phyloP scores from a whole-genome alignment of 208 protist genomes.

The Wallacemonas sp. region DNA sequence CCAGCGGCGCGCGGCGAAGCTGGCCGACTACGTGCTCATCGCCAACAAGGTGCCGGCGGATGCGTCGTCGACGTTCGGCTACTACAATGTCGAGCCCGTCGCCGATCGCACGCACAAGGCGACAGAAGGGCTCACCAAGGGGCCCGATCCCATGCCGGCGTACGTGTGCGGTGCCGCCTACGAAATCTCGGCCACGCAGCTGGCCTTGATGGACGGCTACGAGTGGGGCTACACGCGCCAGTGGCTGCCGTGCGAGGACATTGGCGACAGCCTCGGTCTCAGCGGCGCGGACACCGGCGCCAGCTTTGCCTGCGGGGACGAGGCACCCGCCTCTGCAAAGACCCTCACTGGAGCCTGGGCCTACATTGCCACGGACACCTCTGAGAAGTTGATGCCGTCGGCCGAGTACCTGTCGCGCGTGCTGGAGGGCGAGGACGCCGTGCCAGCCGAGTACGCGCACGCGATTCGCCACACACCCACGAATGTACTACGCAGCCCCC shows the following conservation, averaged over 20 bases:
- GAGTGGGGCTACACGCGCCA: constrained; percentile 39
- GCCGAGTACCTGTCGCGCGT: constrained; percentile 50
- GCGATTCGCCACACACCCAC: constrained; percentile 32
- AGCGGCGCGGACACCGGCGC: constrained; percentile 1
- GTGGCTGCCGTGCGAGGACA: constrained; percentile 43
- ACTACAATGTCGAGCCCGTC: constrained; percentile 55
- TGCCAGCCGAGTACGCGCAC: constrained; percentile 45
- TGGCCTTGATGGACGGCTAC: constrained; percentile 52
- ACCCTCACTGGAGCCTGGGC: constrained; percentile 30
- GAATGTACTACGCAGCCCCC: constrained; percentile 45
- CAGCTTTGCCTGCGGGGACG: background rate
- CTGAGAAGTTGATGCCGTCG: constrained; percentile 41
- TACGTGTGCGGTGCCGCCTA: constrained; percentile 58
- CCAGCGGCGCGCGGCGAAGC: constrained; percentile 43
- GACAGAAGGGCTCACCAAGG: constrained; percentile 18
- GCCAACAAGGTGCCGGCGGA: constrained; percentile 33
- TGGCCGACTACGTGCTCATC: constrained; percentile 42
- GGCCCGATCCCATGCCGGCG: constrained; percentile 33
- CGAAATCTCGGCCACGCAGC: constrained; percentile 39
- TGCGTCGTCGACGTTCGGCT: constrained; percentile 35
- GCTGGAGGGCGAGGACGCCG: constrained; percentile 44
- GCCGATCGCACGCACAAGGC: constrained; percentile 28
- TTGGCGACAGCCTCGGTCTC: constrained; percentile 15
- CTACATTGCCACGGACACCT: constrained; percentile 46
- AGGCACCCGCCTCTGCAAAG: constrained; percentile 5